Conservation (phyloP, 345 rosid species). For the Citrus medica region DNA sequence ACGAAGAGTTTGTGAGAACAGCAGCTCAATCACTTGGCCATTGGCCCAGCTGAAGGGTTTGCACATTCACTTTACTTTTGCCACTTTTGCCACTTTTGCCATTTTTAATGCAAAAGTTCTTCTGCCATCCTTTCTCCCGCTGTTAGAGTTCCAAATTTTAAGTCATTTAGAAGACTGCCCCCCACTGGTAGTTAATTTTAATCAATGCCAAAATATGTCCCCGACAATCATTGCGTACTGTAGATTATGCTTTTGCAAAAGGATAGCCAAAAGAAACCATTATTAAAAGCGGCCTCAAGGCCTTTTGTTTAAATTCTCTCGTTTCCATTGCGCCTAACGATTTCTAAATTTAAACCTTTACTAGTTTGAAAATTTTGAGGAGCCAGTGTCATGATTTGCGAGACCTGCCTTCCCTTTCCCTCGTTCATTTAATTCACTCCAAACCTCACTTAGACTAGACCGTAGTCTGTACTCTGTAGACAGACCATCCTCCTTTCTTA, state of each 20-base stretch:
- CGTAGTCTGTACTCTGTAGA: no score
- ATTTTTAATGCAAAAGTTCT: slow-evolving; percentile 5
- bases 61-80: background rate
- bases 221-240: background rate
- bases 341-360: background rate
- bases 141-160: background rate
- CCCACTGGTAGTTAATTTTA: background rate
- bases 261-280: background rate
- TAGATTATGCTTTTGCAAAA: background rate
- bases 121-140: background rate
- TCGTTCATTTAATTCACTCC: background rate
- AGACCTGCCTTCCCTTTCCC: background rate
- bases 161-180: background rate
- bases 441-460: no score
- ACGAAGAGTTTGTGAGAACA: accelerated
- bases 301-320: background rate
- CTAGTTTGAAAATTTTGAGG: background rate
- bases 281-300: background rate
- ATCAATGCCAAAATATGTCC: background rate
- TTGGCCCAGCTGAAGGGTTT: background rate
- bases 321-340: background rate
- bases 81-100: slow-evolving; percentile 9
- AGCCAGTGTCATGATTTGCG: background rate
- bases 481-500: no score
- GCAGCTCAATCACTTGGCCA: no score